Evolutionary conservation across 2,329 filamentous ascomycete genomes (phyloP), one percentile per base, ranked within the genome.

Genomic region (Plenodomus biglobosus): DNA sequence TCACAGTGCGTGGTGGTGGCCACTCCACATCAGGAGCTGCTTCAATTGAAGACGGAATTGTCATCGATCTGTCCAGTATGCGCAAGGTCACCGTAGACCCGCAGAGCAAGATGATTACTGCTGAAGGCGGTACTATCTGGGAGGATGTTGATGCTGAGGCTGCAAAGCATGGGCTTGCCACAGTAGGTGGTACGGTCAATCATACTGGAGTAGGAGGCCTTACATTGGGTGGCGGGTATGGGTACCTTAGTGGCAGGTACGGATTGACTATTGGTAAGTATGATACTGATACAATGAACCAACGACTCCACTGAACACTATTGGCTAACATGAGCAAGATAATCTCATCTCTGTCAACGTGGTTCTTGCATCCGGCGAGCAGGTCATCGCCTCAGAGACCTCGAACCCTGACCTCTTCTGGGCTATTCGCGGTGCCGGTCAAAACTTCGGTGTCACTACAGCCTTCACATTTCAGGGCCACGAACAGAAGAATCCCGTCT

Each of bases 141-240:
- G 70, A 68, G 45, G 78, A 83, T 56, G 76, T 85, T 11, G 81
- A 85, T 53, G 66, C 73, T 5, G 77, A 76, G 0, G 76, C 77
- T 0, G 78, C 72, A 42, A 65, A 75, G 40, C 69, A 81, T 56
- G 75, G 76, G 0, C 74, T 85, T 2, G 83, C 81, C 2, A 81
- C 81, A 1, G 80, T 85, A 0, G 83, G 82, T 8, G 84, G 84
- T 2, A 84, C 83, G 0, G 81, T 85, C 8, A 80, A 80, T 36
- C 80, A 85, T 53, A 85, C 82, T 1, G 83, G 84, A 5, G 79
- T 86, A 5, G 83, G 81, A 2, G 84, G 81, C 0, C 69, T 85
- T 13, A 70, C 66, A 1, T 48, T 71, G 64, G 81, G 81, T 1
- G 83, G 82, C 19, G 83, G 83, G 1, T 83, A 81, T 57, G 82